A percentile compares a stretch with the other conserved stretches of the same genome.
phyloP scores from a whole-genome alignment of 768 basidiomycete species.

The Auricularia heimuer region DNA sequence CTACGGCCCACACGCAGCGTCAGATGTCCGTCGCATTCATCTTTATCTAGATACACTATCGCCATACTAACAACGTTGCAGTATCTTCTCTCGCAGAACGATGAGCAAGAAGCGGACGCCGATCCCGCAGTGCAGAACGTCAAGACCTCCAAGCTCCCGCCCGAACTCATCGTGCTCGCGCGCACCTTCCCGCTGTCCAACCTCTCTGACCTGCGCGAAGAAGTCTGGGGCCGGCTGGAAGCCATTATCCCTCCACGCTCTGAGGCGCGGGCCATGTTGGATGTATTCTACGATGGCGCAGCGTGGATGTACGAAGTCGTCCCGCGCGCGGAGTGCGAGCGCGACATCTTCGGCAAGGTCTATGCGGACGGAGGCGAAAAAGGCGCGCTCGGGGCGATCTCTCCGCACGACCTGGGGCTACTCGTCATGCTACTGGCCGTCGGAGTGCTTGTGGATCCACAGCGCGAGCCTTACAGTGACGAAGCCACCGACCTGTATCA shows the following conservation, averaged over 20 bases:
- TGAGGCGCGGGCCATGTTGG: not conserved
- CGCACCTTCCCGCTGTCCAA: not conserved
- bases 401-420: not conserved
- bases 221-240: constrained; percentile 23
- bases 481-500: not conserved
- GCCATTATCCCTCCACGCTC: constrained; percentile 3
- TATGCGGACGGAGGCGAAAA: not conserved
- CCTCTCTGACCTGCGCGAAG: constrained; percentile 10
- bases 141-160: not conserved
- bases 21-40: not conserved
- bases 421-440: not conserved
- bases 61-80: not conserved
- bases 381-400: not conserved
- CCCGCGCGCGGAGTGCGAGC: not conserved
- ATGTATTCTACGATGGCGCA: not conserved
- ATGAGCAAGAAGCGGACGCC: not conserved
- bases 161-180: not conserved
- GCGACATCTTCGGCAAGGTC: not conserved
- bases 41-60: not conserved
- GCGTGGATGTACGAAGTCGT: not conserved
- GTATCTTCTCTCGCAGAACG: not conserved
- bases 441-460: not conserved
- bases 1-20: not conserved
- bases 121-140: not conserved
- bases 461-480: not conserved